Evolutionary conservation across 140 eudicot genomes (phyloP), one percentile per base, ranked within the genome.

Genomic region (Senecio squalidus): DNA sequence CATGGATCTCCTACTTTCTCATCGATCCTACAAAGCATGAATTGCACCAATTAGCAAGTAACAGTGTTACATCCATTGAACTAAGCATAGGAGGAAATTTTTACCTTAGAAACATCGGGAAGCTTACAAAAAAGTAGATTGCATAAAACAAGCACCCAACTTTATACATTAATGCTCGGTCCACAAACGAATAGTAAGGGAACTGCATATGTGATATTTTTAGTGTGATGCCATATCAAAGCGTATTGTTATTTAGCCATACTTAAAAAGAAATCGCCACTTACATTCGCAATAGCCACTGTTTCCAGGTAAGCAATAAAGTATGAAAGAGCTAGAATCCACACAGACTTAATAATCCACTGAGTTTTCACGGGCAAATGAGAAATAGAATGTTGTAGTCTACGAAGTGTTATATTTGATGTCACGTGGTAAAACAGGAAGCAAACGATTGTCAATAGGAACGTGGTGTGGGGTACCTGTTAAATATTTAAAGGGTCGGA

Each of bases 91-190:
- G 41, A 59, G 28, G 29, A 20, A 22, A 44, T 56, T 25, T 78
- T 75, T 77, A 91, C 98, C 98, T 83, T 65, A 81, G 69, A 77
- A 91, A 91, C 98, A 91, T 91, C 2, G 98, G 98, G 77, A 86
- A 91, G 92, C 98, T 91, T 47, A 91, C 98, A 49, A 86, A 18
- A 75, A 91, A 91, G 76, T 84, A 83, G 49, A 91, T 84, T 45
- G 98, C 98, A 67, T 91, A 91, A 75, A 91, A 91, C 78, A 91
- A 59, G 48, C 79, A 91, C 55, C 98, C 98, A 55, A 91, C 91
- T 81, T 76, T 91, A 77, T 86, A 86, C 98, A 91, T 86, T 52
- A 69, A 9, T n/a, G 43, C 41, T 20, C 55, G 59, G 76, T 86
- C 98, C 72, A 91, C 96, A 46, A 86, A 91, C 10, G 83, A 80